Evolutionary conservation across 148 eudicot species (phyloP).

Genomic region (Vaccinium darrowii): DNA sequence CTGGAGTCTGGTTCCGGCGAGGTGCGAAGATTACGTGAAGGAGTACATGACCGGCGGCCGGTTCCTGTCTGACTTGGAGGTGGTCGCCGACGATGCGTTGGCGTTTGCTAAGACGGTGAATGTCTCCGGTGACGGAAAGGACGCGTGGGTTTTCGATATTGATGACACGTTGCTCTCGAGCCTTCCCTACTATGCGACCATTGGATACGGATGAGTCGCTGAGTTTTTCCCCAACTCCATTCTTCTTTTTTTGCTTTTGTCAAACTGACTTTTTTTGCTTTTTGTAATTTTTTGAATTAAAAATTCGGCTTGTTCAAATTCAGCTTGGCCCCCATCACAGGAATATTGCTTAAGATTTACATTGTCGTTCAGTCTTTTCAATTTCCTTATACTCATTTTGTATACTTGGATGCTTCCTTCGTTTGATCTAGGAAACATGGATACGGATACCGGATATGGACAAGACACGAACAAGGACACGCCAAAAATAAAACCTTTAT

Average conservation of each 20-base stretch:
- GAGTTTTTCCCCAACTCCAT: too few species aligned
- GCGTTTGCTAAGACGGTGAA: constrained; percentile 42
- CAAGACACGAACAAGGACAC: too few species aligned
- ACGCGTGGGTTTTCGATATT: constrained; percentile 81
- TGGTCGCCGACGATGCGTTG: constrained; percentile 44
- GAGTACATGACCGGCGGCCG: constrained; percentile 52
- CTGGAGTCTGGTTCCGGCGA: constrained; percentile 50
- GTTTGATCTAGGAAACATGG: too few species aligned
- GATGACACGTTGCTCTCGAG: constrained; percentile 39
- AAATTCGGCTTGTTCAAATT: background rate
- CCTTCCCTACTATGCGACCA: constrained; percentile 36
- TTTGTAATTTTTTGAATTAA: too few species aligned
- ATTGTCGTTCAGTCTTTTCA: background rate
- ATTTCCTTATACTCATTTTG: background rate
- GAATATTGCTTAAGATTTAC: background rate
- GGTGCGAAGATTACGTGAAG: constrained; percentile 46
- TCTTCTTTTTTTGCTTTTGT: too few species aligned
- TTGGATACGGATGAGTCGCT: constrained; percentile 58
- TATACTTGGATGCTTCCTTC: background rate
- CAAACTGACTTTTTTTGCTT: too few species aligned
- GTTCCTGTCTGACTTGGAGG: constrained; percentile 42
- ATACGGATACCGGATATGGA: too few species aligned
- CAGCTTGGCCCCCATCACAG: background rate
- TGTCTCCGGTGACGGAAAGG: constrained; percentile 46
- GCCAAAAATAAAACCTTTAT: too few species aligned